Conservation (phyloP, 768 basidiomycete genomes). For the Hypholoma fasciculare region DNA sequence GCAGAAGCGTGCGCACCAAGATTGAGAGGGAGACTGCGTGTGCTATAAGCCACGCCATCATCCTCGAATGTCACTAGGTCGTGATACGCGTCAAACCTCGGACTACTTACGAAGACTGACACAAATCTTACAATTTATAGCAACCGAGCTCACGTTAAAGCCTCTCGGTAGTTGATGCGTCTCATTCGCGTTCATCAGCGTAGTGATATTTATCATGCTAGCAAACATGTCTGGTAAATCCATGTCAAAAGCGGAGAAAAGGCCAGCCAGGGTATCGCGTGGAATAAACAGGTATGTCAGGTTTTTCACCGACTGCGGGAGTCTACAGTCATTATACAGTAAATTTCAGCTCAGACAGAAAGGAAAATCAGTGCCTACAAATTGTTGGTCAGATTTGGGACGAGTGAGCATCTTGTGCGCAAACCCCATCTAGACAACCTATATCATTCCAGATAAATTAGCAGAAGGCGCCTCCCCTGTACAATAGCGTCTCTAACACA, state of each 20-base stretch:
- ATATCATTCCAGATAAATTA: slow-evolving; percentile 7
- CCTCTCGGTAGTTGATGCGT: neutral
- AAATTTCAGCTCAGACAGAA: neutral
- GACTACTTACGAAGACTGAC: neutral
- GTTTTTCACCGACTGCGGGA: slow-evolving; percentile 7
- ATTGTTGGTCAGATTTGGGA: slow-evolving; percentile 27
- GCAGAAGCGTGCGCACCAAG: slow-evolving; percentile 19
- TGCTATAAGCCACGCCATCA: slow-evolving; percentile 33
- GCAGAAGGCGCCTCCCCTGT: neutral
- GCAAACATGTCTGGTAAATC: slow-evolving; percentile 27
- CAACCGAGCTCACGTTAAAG: slow-evolving; percentile 1
- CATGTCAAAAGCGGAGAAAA: slow-evolving; percentile 34
- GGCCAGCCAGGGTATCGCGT: slow-evolving; percentile 24
- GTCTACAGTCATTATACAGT: neutral
- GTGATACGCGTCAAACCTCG: neutral
- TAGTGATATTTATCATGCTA: slow-evolving; percentile 12
- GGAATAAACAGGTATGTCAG: slow-evolving; percentile 36
- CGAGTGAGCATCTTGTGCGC: slow-evolving; percentile 33
- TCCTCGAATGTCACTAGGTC: slow-evolving; percentile 30
- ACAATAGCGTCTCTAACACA: slow-evolving; percentile 4
- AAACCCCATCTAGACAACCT: slow-evolving; percentile 41
- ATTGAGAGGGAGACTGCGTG: slow-evolving; percentile 26
- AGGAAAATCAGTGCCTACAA: slow-evolving; percentile 24
- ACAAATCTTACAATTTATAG: slow-evolving; percentile 9
- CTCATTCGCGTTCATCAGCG: slow-evolving; percentile 2